phyloP scores from a whole-genome alignment of 2,329 filamentous ascomycete species.

The Diplocarpon rosae region DNA sequence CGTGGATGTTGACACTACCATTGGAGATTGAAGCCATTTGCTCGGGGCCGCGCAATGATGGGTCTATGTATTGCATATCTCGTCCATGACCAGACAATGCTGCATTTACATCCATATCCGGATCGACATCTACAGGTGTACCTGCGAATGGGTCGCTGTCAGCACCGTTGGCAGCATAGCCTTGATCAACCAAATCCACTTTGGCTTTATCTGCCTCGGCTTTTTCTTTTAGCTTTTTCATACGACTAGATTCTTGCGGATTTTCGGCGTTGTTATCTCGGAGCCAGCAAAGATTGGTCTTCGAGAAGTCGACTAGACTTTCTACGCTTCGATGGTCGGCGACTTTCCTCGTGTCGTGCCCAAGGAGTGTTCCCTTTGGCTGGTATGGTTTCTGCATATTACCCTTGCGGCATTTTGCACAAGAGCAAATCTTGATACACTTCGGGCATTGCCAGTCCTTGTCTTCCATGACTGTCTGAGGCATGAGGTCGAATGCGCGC shows the following conservation, averaged over 20 bases:
- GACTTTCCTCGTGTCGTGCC: conserved; percentile 81
- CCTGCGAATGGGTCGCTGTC: conserved; percentile 9
- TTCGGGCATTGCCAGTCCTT: conserved; percentile 81
- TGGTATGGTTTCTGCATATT: conserved; percentile 67
- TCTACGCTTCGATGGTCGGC: conserved; percentile 89
- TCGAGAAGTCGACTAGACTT: conserved; percentile 77
- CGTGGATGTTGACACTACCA: conserved; percentile 6
- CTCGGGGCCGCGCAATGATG: conserved; percentile 16
- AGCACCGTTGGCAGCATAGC: conserved; percentile 12
- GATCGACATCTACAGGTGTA: background rate
- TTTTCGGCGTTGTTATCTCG: conserved; percentile 43
- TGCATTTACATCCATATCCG: background rate
- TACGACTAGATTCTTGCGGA: conserved; percentile 31
- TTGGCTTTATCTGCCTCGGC: conserved; percentile 25
- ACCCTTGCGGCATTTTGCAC: conserved; percentile 58
- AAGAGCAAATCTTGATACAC: conserved; percentile 80
- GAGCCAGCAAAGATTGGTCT: conserved; percentile 81
- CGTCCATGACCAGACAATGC: conserved; percentile 4
- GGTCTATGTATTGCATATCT: conserved; percentile 23
- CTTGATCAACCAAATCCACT: conserved; percentile 17
- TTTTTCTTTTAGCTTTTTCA: conserved; percentile 27
- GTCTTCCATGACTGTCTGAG: conserved; percentile 69
- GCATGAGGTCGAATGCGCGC: conserved; percentile 83
- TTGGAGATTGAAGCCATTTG: background rate
- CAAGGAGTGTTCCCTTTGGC: conserved; percentile 77